Evolutionary conservation across 345 rosid species (phyloP), one percentile per base, ranked within the genome.

Genomic region (Conringia planisiliqua): DNA sequence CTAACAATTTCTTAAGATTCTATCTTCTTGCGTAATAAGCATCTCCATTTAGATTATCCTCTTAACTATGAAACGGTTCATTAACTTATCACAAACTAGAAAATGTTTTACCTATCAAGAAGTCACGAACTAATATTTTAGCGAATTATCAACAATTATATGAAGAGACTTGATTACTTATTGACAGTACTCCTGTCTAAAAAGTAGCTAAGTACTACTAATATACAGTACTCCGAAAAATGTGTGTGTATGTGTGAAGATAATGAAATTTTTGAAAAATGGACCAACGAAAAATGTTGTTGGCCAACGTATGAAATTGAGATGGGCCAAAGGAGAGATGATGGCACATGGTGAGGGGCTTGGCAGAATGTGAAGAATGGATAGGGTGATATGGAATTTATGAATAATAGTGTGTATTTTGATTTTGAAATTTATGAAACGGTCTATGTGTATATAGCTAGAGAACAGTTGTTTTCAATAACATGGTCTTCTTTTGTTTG

Each of bases 401-500:
- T 35, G 26, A 4, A 11, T 50, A 50, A 29, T 10, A 50, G 10
- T 10, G 30, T 22, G 56, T 51, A 51, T 22, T 22, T 51, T 22
- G 32, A 51, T 24, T 51, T 51, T 51, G 57, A 51, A 51, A 29
- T 32, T 7, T 16, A 35, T 42, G 17, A 38, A 35, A 52, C 50
- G 44, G 27, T 66, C 5, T 27, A 22, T 56, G 51, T 55, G 17
- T 47, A 48, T 66, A 26, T 30, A 36, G n/a, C n/a, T n/a, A n/a
- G 46, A n/a, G 63, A 40, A 68, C 3, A 32, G 71, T 76, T 76
- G 80, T 70, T 76, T 44, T 76, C 80, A 70, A 56, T 56, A 70
- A 77, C 72, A 77, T 70, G 76, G 80, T 77, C 76, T 50, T 77
- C 27, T 70, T 77, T 77, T 77, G 80, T 77, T 77, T 77, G 72